Evolutionary conservation across 2,329 filamentous ascomycete genomes (phyloP).

Genomic region (Fonsecaea pedrosoi): DNA sequence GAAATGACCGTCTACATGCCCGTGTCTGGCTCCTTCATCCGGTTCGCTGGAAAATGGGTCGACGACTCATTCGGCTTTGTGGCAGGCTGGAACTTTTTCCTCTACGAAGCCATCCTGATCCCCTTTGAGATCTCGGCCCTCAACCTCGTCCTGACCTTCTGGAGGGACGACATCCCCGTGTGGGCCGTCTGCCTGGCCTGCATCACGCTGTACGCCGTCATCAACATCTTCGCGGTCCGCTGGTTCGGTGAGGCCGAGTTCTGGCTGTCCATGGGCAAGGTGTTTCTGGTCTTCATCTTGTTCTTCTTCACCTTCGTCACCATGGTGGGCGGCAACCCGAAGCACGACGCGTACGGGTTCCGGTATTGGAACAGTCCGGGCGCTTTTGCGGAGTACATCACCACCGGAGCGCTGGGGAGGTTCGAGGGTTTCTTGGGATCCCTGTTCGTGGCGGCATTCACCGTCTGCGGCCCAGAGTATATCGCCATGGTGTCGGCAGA

Average conservation of each 20-base stretch:
- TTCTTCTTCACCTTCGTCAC: conserved; percentile 70
- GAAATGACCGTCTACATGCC: not conserved
- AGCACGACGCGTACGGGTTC: conserved; percentile 67
- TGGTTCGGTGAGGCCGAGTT: conserved; percentile 63
- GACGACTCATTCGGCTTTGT: conserved; percentile 56
- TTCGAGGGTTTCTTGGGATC: too few relatives aligned
- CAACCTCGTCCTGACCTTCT: conserved; percentile 78
- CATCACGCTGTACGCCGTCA: conserved; percentile 58
- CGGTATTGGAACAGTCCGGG: conserved; percentile 70
- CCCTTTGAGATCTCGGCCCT: conserved; percentile 83
- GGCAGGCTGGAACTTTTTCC: too few relatives aligned
- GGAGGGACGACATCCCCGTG: conserved; percentile 51
- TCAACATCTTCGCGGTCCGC: conserved; percentile 25
- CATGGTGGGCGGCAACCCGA: conserved; percentile 69
- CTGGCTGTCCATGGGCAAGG: conserved; percentile 68
- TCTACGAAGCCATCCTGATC: conserved; percentile 82
- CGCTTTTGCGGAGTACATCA: not conserved
- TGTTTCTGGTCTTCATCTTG: conserved; percentile 68
- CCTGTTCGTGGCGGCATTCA: too few relatives aligned
- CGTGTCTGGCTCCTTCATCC: not conserved
- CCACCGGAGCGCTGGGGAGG: too few relatives aligned
- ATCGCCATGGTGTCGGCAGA: conserved; percentile 66
- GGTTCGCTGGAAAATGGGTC: not conserved
- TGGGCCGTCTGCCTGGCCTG: conserved; percentile 37
- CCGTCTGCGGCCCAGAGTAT: not conserved